Evolutionary conservation across 345 rosid genomes (phyloP).

Genomic region (Schrenkiella parvula): DNA sequence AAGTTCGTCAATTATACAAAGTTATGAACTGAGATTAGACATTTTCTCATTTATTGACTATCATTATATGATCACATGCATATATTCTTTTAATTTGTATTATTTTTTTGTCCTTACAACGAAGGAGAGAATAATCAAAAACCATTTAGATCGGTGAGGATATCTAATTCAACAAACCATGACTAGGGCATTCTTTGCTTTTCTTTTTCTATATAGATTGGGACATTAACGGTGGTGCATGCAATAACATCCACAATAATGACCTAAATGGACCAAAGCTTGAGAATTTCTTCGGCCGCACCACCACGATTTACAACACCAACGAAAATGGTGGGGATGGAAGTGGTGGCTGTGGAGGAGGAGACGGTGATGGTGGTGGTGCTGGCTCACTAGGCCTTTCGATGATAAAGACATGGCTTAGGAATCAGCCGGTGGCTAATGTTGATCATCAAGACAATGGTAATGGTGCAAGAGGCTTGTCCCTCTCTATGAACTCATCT

Average conservation of each 20-base stretch:
- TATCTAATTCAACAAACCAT: background rate
- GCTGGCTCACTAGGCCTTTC: slow-evolving; percentile 59
- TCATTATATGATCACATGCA: background rate
- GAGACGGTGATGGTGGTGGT: slow-evolving; percentile 13
- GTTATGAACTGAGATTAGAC: background rate
- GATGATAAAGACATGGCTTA: slow-evolving; percentile 79
- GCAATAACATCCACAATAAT: slow-evolving; percentile 34
- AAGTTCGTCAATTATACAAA: background rate
- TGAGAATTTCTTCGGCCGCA: slow-evolving; percentile 71
- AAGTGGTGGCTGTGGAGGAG: background rate
- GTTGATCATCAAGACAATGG: slow-evolving; percentile 26
- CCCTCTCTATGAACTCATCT: slow-evolving; percentile 60
- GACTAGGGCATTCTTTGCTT: background rate
- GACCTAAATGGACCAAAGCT: slow-evolving; percentile 59
- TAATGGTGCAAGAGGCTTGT: slow-evolving; percentile 46
- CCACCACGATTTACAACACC: slow-evolving; percentile 30
- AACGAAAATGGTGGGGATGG: slow-evolving; percentile 25
- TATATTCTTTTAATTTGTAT: background rate
- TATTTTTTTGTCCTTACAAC: background rate
- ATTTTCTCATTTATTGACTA: background rate
- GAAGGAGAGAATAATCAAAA: background rate
- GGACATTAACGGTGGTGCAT: slow-evolving; percentile 52
- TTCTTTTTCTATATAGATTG: slow-evolving; percentile 41
- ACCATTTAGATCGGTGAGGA: background rate
- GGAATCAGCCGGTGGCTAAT: slow-evolving; percentile 51